Evolutionary conservation across 2,329 filamentous ascomycete genomes (phyloP), one percentile per base, ranked within the genome.

Genomic region (Tolypocladium endophyticum): DNA sequence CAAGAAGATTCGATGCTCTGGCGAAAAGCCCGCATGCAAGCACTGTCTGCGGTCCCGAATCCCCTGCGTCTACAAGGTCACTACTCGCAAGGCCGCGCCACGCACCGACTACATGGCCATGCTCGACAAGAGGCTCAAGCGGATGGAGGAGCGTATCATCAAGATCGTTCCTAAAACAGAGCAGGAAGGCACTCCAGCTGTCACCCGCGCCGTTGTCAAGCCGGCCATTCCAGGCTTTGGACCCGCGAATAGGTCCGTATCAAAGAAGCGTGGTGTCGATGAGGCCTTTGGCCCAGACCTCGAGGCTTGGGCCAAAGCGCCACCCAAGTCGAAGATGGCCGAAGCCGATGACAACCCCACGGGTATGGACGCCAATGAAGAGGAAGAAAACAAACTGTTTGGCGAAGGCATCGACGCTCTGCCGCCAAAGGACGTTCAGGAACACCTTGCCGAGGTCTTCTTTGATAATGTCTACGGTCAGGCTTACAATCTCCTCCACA

Each of bases 31-130:
- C 3, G 90, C 92, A 0, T 99, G 94, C 79, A 97, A 96, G 73
- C 94, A 97, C 75, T 97, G 94, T 71, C 80, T 95, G 61, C 85
- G 92, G 60, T 96, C 93, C 57, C 85, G 93, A 52, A 95, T 96
- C 66, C 93, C 93, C 1, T 99, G 94, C 71, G 92, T 97, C 5
- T 99, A 97, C 81, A 97, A 97, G 70, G 91, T 96, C 61, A 97
- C 92, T 0, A 92, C 92, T 4, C 83, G 94, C 61, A 97, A 97
- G 73, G 92, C 93, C 1, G 92, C 92, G 4, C 94, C 94, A 3
- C 83, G 94, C 58, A 97, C 94, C 23, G 94, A 97, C 74, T 97
- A 97, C 74, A 97, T 97, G 94, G 92, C 92, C 50, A 97, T 97
- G 92, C 77, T 97, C 67, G 94, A 97, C 75, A 97, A 96, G 75